Base-by-base conservation (phyloP, 371 early-diverging fungal genomes). In the Zychaea mexicana region DNA sequence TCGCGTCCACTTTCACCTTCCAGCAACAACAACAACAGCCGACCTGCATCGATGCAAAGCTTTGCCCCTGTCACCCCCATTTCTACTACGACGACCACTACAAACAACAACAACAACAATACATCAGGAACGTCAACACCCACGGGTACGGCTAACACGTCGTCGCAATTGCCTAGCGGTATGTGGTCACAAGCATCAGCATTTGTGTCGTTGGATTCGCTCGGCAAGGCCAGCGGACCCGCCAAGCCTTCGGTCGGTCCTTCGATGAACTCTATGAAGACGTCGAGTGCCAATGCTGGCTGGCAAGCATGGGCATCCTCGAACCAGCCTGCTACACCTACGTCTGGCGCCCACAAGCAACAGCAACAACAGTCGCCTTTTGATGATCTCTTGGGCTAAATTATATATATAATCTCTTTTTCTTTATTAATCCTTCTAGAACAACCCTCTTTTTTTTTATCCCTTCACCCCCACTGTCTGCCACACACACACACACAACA, bases 241-340 rank as follows among this genome's bases (percentile, higher is more conserved):
- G 64, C 65, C 26, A 79, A 78, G 69, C 66, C 71, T 46, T 60
- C 76, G 32, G 28, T 62, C 12, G 87, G 85, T 0, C 83, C 83
- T 17, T 87, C 87, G 9, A 87, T 87, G 84, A 87, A 87, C 28
- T 70, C 87, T 3, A 64, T 87, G 71, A 85, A 83, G 58, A 74
- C 65, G 56, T 76, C 71, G 2, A 77, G 71, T 59, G 64, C 68
- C 2, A 68, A 68, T 60, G 68, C 80, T 13, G 69, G 72, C 32
- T 81, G 83, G 83, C 73, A 67, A 22, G 67, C 71, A 22, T 81
- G 78, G 78, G 83, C 83, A 22, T 42, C 62, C 17, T 60, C 62
- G 32, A 65, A 65, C 52, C 57, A 57, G 31, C 65, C 60, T 22
- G 61, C 64, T 12, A 28, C 39, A 6, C 22, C 60, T 27, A 52